Base-by-base conservation (phyloP, 371 early-diverging fungal species). In the Mortierella sp. region DNA sequence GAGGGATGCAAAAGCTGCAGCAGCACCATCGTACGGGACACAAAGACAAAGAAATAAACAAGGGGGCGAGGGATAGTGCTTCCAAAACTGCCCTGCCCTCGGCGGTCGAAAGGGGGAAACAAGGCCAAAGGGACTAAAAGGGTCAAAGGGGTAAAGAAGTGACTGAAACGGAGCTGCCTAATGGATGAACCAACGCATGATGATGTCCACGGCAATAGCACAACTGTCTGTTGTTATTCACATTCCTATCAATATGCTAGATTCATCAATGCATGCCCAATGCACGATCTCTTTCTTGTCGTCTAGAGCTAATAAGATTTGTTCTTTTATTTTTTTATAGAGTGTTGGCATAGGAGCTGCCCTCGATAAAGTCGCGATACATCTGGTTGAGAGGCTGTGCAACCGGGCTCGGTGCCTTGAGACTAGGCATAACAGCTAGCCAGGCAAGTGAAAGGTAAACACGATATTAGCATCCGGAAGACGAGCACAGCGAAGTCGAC, bases 401-500 rank as follows among this genome's bases (percentile, higher is more conserved):
- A 31, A 68, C 64, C 29, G 75, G 64, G 34, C 65, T 61, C 34
- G 58, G 40, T 24, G 34, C 26, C 37, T 47, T 45, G n/a, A 39
- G 39, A 13, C 67, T 74, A 14, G 74, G 74, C 74, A 74, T 74
- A 19, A 74, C 47, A 29, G 47, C 74, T 74, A 73, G 14, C 7
- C 2, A 34, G 1, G 1, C 39, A 34, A 31, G 34, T 26, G 16
- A 34, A 68, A n/a, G 40, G 31, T 13, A 70, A n/a, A 19, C 0
- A n/a, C 1, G 34, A 66, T 44, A 50, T 53, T 4, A 40, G 29
- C 8, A 6, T 13, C 29, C 7, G 13, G n/a, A 13, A 1, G 6
- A 14, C 31, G n/a, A 78, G 43, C 39, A 63, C 26, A 63, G 16
- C 16, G 37, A 48, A n/a, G n/a, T 31, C 24, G 14, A 37, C n/a